phyloP scores from a whole-genome alignment of 2,329 filamentous ascomycete species.

The Byssochlamys sp. region DNA sequence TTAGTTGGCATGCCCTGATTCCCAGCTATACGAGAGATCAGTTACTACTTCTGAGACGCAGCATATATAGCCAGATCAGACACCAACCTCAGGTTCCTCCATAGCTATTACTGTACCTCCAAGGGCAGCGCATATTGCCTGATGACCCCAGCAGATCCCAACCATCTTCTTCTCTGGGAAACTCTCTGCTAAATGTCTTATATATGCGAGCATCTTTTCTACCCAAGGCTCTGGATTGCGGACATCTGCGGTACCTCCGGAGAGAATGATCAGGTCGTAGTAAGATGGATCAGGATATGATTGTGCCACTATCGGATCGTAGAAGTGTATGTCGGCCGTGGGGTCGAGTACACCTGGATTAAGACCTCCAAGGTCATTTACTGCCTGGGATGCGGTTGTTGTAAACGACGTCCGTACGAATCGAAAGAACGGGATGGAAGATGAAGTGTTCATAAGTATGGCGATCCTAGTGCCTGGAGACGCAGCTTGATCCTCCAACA shows the following conservation, averaged over 20 bases:
- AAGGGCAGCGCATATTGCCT: conserved; percentile 29
- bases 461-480: not conserved
- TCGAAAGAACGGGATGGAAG: not conserved
- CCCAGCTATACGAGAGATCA: conserved; percentile 27
- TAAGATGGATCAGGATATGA: conserved; percentile 26
- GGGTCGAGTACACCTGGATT: not conserved
- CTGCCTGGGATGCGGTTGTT: not conserved
- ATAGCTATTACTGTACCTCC: conserved; percentile 26
- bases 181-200: conserved; percentile 22
- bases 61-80: conserved; percentile 13
- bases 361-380: not conserved
- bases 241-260: conserved; percentile 31
- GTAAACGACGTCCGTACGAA: not conserved
- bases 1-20: conserved; percentile 24
- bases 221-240: conserved; percentile 34
- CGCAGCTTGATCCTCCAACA: not conserved
- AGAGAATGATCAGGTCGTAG: conserved; percentile 38
- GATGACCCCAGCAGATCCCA: conserved; percentile 39
- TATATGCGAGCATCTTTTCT: conserved; percentile 32
- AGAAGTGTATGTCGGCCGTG: conserved; percentile 12
- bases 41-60: conserved; percentile 1
- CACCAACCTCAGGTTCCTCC: not conserved
- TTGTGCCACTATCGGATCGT: conserved; percentile 15
- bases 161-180: conserved; percentile 25
- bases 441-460: not conserved